Evolutionary conservation across 202 grass and related monocot genomes (phyloP), one percentile per base, ranked within the genome.

Genomic region (Zizania palustris): DNA sequence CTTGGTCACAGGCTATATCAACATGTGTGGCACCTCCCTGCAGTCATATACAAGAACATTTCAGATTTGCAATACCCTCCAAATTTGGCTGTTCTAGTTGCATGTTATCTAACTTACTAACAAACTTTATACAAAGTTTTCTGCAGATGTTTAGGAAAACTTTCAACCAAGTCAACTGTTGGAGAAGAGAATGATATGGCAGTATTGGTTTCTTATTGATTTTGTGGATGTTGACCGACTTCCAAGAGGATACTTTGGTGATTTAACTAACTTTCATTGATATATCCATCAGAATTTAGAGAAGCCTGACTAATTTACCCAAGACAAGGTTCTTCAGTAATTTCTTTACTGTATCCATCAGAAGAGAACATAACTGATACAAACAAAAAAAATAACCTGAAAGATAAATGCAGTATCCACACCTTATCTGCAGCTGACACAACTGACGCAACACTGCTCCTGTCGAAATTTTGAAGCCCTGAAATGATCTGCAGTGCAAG

Each of bases 1-100:
- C 87, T n/a, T 72, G 45, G 37, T 95, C 87, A 79, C 95, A 98
- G 63, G 95, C 91, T 95, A 98, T 98, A 72, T 98, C 95, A 80
- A 98, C 85, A 87, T 95, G 91, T 41, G 91, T 98, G 33, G 91
- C 96, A 68, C 96, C 87, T 84, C 95, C 95, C 95, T 98, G 78
- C n/a, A 88, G 72, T 20, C 57, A 88, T 80, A 44, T 42, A 44
- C 5, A 70, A 75, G 59, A 60, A 9, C 50, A 73, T 22, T 22
- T 2, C 48, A 70, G 36, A 43, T 60, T 36, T 70, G 50, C 11
- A 12, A 69, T 36, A 42, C 18, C 49, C 48, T 11, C 46, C 33
- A 22, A 21, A 61, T 14, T 34, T 60, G 21, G 2, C 3, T 34
- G 11, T 45, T 60, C 11, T 34, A 34, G 28, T 75, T 62, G 57